phyloP scores from a whole-genome alignment of 306 rosid genomes.

The Quercus bicolor region DNA sequence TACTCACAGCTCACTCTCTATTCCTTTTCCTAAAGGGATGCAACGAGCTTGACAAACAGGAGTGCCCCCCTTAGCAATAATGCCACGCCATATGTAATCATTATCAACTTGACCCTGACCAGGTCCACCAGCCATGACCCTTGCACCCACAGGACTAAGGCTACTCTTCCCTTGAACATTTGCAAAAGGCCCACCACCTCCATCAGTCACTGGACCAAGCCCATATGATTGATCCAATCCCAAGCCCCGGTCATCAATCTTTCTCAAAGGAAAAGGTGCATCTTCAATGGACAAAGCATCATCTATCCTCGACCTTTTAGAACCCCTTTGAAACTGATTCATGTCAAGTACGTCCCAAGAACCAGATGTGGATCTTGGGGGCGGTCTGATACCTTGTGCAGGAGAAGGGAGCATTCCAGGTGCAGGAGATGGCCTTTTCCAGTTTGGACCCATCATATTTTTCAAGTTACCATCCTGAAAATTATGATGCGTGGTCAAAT shows the following conservation, averaged over 20 bases:
- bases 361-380: slow-evolving; percentile 55
- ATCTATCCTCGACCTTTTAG: slow-evolving; percentile 75
- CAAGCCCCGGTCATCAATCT: slow-evolving; percentile 50
- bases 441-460: slow-evolving; percentile 61
- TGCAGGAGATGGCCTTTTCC: slow-evolving; percentile 83
- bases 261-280: slow-evolving; percentile 49
- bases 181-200: slow-evolving; percentile 37
- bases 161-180: slow-evolving; percentile 51
- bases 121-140: slow-evolving; percentile 49
- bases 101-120: slow-evolving; percentile 46
- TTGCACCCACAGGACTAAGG: slow-evolving; percentile 56
- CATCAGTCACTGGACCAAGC: slow-evolving; percentile 41
- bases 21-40: slow-evolving; percentile 83
- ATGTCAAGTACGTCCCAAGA: slow-evolving; percentile 81
- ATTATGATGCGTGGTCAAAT: slow-evolving; percentile 40
- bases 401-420: slow-evolving; percentile 72
- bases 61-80: slow-evolving; percentile 97
- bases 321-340: slow-evolving; percentile 71
- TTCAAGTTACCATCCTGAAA: slow-evolving; percentile 75
- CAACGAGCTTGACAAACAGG: slow-evolving; percentile 96
- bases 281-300: slow-evolving; percentile 55
- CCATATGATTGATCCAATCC: slow-evolving; percentile 57
- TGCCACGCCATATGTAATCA: slow-evolving; percentile 92
- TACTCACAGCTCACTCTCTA: slow-evolving; percentile 90
- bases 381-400: slow-evolving; percentile 48